Evolutionary conservation across 257 asterid genomes (phyloP).

Genomic region (Cruciata laevipes): DNA sequence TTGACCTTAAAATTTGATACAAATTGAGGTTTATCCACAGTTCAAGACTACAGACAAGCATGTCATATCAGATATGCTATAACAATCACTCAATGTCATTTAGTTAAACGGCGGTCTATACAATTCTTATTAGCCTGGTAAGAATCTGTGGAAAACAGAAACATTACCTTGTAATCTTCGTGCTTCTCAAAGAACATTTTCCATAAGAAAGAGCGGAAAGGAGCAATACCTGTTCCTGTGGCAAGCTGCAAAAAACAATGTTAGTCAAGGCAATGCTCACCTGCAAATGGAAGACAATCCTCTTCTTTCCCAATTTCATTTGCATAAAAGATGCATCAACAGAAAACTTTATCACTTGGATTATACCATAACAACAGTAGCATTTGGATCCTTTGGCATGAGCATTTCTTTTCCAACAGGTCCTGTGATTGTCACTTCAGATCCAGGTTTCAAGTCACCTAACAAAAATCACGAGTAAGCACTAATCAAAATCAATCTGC

Average conservation of each 20-base stretch:
- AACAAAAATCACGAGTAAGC: conserved; percentile 12
- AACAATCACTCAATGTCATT: background rate
- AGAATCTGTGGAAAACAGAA: background rate
- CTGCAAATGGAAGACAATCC: background rate
- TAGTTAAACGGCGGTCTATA: background rate
- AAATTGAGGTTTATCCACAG: background rate
- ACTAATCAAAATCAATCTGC: conserved; percentile 1
- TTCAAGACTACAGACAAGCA: background rate
- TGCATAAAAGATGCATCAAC: conserved; percentile 3
- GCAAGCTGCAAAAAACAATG: conserved; percentile 52
- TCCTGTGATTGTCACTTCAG: conserved; percentile 83
- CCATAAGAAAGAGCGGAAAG: conserved; percentile 93
- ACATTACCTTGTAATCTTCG: conserved; percentile 79
- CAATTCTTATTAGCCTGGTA: background rate
- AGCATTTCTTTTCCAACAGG: conserved; percentile 99
- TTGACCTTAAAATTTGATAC: background rate
- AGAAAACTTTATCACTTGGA: background rate
- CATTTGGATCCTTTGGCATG: conserved; percentile 95
- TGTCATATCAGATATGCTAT: background rate
- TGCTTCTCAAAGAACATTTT: conserved; percentile 95
- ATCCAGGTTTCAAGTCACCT: conserved; percentile 94
- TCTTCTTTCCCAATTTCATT: background rate
- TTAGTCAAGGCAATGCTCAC: conserved; percentile 13
- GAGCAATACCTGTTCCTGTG: conserved; percentile 98
- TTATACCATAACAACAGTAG: conserved; percentile 65